Evolutionary conservation across 768 basidiomycete species (phyloP).

Genomic region (Termitomyces sp.): DNA sequence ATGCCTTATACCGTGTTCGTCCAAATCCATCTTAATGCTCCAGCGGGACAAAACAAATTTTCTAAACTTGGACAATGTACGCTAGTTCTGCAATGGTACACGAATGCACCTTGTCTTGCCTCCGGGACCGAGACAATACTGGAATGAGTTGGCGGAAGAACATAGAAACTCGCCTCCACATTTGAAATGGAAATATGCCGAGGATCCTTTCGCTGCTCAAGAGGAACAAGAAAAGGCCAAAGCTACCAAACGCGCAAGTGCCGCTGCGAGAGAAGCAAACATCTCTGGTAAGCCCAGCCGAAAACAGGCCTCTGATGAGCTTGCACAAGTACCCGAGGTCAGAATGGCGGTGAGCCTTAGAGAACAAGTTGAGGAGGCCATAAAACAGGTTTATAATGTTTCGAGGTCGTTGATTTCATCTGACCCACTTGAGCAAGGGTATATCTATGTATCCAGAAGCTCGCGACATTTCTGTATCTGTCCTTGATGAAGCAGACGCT

Average conservation of each 20-base stretch:
- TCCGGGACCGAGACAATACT: conserved; percentile 82
- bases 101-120: conserved; percentile 76
- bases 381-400: conserved; percentile 56
- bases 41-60: conserved; percentile 6
- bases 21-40: conserved; percentile 7
- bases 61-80: conserved; percentile 25
- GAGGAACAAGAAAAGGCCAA: conserved; percentile 65
- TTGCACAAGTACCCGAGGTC: conserved; percentile 61
- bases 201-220: conserved; percentile 79
- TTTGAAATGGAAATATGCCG: conserved; percentile 81
- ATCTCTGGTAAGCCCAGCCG: conserved; percentile 15
- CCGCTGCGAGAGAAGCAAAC: conserved; percentile 11
- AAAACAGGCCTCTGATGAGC: conserved; percentile 28
- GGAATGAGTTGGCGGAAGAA: conserved; percentile 69
- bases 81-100: conserved; percentile 70
- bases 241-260: conserved; percentile 39
- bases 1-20: conserved; percentile 83
- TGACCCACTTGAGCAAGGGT: conserved; percentile 30
- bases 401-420: conserved; percentile 4
- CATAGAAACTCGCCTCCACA: conserved; percentile 66
- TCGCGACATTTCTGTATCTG: conserved; percentile 24
- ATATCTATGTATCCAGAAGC: conserved; percentile 48
- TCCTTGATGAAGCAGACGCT: conserved; percentile 37
- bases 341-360: conserved; percentile 75
- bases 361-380: conserved; percentile 74